Evolutionary conservation across 2,329 filamentous ascomycete genomes (phyloP), one percentile per base, ranked within the genome.

Genomic region (Grosmannia clavigera): DNA sequence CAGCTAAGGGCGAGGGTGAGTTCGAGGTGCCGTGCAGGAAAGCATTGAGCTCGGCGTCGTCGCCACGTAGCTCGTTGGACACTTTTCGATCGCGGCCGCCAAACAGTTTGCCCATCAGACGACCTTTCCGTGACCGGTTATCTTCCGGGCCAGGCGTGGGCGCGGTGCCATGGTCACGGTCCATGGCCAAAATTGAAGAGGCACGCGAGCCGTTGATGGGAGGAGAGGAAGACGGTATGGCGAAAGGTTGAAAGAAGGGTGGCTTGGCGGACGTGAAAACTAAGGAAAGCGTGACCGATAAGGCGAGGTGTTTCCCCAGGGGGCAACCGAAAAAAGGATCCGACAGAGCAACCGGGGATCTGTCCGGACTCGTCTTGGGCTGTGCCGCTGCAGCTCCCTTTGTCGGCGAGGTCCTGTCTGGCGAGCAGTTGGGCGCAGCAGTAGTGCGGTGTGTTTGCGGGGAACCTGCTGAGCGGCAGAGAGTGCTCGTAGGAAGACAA

Each of bases 91-190:
- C 71, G 67, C 68, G 68, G 56, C 66, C 70, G 60, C 76, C 76
- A 67, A 84, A 84, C 61, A 86, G 74, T 74, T 83, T 84, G 65
- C 82, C 82, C 78, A 85, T 85, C 55, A 86, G 71, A 62, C 83
- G 81, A 67, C 77, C 77, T 66, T 77, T 74, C 69, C 73, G 77
- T 43, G 77, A 76, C 62, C 55, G 58, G 46, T 14, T 27, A 14
- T 63, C 62, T 27, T 65, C 64, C 3, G 58, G 14, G 31, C 54
- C 61, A 33, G 58, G 60, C 48, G 40, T 43, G 6, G 60, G 48
- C 35, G 57, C 25, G 50, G 51, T 14, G 60, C 56, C 63, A 60
- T 60, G 58, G 48, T 61, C 59, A 40, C 62, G 61, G 31, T 65
- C 60, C 63, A 65, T 64, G 43, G 57, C 58, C 43, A 38, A 38